Evolutionary conservation across 2,329 filamentous ascomycete genomes (phyloP).

Genomic region (Aspergillus pseudoglaucus): DNA sequence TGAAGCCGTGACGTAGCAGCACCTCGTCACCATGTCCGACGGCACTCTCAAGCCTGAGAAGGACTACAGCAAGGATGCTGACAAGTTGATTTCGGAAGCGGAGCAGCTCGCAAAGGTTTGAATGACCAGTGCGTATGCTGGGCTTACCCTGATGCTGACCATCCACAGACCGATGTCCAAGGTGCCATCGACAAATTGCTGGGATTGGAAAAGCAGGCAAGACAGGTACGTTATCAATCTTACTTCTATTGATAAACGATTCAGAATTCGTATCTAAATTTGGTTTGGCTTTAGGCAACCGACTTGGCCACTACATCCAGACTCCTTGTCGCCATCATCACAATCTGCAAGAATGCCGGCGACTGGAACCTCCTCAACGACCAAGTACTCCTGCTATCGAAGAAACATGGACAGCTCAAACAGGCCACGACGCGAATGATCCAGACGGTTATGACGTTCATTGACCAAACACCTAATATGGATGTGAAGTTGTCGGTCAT

Average conservation of each 20-base stretch:
- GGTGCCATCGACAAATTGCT: constrained; percentile 90
- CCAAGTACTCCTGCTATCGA: constrained; percentile 89
- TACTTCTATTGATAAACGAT: constrained; percentile 5
- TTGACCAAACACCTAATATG: constrained; percentile 75
- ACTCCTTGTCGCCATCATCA: constrained; percentile 79
- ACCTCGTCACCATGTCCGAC: constrained; percentile 64
- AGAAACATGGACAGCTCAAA: constrained; percentile 99
- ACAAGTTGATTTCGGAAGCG: constrained; percentile 83
- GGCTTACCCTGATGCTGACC: constrained; percentile 13
- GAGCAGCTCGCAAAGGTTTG: constrained; percentile 79
- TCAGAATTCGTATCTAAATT: background rate
- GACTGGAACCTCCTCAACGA: constrained; percentile 96
- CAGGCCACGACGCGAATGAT: constrained; percentile 99
- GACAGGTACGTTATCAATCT: constrained; percentile 60
- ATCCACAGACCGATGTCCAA: constrained; percentile 58
- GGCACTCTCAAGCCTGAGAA: constrained; percentile 86
- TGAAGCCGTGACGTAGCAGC: constrained; percentile 9
- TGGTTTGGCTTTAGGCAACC: constrained; percentile 59
- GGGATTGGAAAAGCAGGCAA: constrained; percentile 87
- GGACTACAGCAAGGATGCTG: constrained; percentile 96
- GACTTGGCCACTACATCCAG: constrained; percentile 93
- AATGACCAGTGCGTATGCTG: background rate
- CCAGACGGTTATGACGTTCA: constrained; percentile 86
- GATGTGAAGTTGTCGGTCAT: constrained; percentile 91
- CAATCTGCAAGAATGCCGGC: constrained; percentile 83